Evolutionary conservation across 805 yeast genomes (phyloP).

Genomic region (Clavispora santaluciae): DNA sequence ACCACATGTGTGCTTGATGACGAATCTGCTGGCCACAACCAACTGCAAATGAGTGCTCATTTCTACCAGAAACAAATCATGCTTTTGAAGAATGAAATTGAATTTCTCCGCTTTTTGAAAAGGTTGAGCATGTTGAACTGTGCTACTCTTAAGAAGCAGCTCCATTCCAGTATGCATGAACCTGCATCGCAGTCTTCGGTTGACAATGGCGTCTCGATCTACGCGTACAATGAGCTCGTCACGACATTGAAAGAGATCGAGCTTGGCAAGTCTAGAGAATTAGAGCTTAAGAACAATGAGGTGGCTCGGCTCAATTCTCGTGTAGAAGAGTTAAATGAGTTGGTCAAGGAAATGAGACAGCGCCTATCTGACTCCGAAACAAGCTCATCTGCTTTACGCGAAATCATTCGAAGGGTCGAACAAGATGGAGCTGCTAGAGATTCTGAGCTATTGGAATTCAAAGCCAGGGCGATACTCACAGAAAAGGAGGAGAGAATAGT

Average conservation of each 20-base stretch:
- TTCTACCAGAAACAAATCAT: constrained; percentile 57
- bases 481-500: too few species aligned
- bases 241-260: constrained; percentile 10
- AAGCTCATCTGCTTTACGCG: neutral
- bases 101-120: constrained; percentile 51
- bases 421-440: neutral
- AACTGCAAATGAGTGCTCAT: constrained; percentile 18
- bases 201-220: neutral
- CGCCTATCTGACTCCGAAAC: neutral
- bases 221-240: neutral
- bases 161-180: neutral
- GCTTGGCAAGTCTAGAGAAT: constrained; percentile 6
- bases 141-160: constrained; percentile 10
- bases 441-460: neutral
- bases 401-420: neutral
- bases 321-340: neutral
- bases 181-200: neutral
- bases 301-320: neutral
- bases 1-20: neutral
- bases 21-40: neutral
- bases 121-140: constrained; percentile 26
- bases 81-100: constrained; percentile 54
- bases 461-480: neutral
- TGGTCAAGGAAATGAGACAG: neutral
- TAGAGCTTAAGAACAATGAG: neutral